Conservation (phyloP, 345 rosid species). For the Acer saccharum region DNA sequence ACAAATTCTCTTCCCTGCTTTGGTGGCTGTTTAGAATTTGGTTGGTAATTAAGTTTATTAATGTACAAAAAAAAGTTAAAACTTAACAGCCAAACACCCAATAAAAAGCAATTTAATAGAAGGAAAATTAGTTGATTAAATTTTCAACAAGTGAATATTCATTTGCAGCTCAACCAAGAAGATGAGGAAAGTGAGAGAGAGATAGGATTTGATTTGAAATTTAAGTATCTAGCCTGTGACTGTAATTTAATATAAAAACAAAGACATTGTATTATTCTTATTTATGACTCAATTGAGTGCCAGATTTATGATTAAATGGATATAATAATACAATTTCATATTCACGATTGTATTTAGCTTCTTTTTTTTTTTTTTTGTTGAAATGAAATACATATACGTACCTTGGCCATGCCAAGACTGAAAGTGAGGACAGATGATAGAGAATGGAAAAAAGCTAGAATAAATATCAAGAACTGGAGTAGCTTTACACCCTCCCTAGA, state of each 20-base stretch:
- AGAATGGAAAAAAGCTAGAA: conserved; percentile 56
- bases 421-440: conserved; percentile 51
- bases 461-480: conserved; percentile 56
- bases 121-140: not conserved
- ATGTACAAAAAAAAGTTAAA: not conserved
- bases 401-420: conserved; percentile 72
- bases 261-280: too few relatives aligned
- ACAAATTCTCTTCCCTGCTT: not conserved
- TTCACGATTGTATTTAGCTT: too few relatives aligned
- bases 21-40: not conserved
- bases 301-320: too few relatives aligned
- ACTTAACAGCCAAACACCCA: not conserved
- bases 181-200: too few relatives aligned
- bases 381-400: not conserved
- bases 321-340: too few relatives aligned
- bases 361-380: too few relatives aligned
- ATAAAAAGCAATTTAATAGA: not conserved
- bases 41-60: not conserved
- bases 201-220: too few relatives aligned
- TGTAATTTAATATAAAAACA: too few relatives aligned
- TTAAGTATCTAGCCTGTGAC: too few relatives aligned
- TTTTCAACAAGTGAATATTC: not conserved
- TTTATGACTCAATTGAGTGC: too few relatives aligned
- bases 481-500: conserved; percentile 47
- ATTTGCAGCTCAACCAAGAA: too few relatives aligned